phyloP scores from a whole-genome alignment of 2,329 filamentous ascomycete species.

The Seiridium cupressi region DNA sequence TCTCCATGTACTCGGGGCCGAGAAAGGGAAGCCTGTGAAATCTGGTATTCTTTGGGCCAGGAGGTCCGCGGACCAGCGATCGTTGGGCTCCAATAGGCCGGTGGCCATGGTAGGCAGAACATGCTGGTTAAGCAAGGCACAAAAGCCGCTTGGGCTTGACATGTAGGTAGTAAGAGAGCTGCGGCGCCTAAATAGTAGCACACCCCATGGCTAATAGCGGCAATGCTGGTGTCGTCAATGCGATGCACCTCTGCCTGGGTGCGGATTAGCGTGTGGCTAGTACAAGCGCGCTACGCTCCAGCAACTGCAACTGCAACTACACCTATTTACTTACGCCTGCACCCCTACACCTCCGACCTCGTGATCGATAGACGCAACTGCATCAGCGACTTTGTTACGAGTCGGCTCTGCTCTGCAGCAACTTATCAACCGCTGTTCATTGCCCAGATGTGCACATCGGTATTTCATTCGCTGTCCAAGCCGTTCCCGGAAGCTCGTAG shows the following conservation, averaged over 20 bases:
- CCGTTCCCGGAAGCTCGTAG: no score
- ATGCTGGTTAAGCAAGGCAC: background rate
- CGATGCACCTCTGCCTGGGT: no score
- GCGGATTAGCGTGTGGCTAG: background rate
- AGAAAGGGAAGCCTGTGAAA: no score
- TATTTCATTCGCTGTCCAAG: slow-evolving; percentile 10
- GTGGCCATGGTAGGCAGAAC: background rate
- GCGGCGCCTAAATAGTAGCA: background rate
- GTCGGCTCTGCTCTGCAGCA: slow-evolving; percentile 13
- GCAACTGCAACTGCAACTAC: background rate
- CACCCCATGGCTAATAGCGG: background rate
- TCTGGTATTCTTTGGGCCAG: no score
- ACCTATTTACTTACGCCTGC: background rate
- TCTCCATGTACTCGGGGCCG: no score
- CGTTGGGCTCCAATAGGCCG: no score
- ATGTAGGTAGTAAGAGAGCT: background rate
- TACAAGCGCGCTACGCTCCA: background rate
- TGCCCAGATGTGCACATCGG: slow-evolving; percentile 11
- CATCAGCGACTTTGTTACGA: background rate
- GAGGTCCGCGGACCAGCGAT: no score
- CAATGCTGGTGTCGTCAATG: background rate
- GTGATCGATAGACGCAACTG: slow-evolving; percentile 12
- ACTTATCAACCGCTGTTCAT: slow-evolving; percentile 11
- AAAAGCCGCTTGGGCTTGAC: background rate
- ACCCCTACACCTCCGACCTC: slow-evolving; percentile 5